phyloP scores from a whole-genome alignment of 495 filamentous ascomycete species.

The Trichocladium antarcticum region DNA sequence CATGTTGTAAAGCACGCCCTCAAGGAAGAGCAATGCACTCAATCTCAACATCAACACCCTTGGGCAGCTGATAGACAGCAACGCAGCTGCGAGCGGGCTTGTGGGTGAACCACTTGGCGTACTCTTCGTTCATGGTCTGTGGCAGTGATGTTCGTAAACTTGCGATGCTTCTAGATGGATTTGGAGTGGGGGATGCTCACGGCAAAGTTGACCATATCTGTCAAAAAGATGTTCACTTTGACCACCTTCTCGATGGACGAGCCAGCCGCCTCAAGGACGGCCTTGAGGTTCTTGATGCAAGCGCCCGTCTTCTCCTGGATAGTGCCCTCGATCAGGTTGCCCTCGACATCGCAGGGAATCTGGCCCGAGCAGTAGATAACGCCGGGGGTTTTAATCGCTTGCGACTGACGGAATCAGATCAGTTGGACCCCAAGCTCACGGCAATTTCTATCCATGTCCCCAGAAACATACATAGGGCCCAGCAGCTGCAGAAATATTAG shows the following conservation, averaged over 20 bases:
- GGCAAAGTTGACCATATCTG: constrained; percentile 74
- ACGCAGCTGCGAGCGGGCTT: constrained; percentile 92
- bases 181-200: constrained; percentile 19
- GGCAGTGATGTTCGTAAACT: background rate
- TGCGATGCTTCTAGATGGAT: too few species aligned
- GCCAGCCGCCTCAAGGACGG: constrained; percentile 66
- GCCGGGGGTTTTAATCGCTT: constrained; percentile 73
- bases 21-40: constrained; percentile 73
- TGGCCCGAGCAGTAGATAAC: constrained; percentile 89
- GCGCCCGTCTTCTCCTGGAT: constrained; percentile 65
- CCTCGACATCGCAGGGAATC: constrained; percentile 68
- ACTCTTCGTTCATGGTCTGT: constrained; percentile 72
- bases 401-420: constrained; percentile 51
- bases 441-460: background rate
- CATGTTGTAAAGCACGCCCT: background rate
- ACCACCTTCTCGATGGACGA: constrained; percentile 63
- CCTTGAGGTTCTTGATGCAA: constrained; percentile 68
- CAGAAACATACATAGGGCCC: constrained; percentile 43
- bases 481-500: constrained; percentile 33
- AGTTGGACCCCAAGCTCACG: background rate
- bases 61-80: constrained; percentile 79
- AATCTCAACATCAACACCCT: constrained; percentile 85
- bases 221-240: constrained; percentile 75
- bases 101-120: constrained; percentile 75
- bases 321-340: constrained; percentile 61